phyloP scores from a whole-genome alignment of 176 grass and related monocot species.

The Musa troglodytarum region DNA sequence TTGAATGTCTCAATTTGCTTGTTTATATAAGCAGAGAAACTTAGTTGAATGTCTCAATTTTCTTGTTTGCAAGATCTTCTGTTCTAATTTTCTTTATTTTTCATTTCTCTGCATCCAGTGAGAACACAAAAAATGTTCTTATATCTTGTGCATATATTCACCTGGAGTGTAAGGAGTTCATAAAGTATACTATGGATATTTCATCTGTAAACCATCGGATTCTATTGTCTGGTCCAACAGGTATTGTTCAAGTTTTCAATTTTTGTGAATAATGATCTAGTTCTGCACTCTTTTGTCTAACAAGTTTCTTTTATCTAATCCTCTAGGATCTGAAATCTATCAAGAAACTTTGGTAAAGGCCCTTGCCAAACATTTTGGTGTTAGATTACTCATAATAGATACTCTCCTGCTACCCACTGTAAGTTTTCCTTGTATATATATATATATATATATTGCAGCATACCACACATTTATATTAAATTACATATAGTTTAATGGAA shows the following conservation, averaged over 20 bases:
- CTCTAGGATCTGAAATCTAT: conserved; percentile 27
- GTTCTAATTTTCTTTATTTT: conserved; percentile 7
- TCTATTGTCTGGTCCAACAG: conserved; percentile 92
- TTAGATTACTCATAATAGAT: conserved; percentile 22
- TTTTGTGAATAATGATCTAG: neutral
- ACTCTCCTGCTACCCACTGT: conserved; percentile 12
- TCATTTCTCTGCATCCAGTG: conserved; percentile 36
- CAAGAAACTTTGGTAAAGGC: conserved; percentile 21
- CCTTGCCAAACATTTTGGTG: conserved; percentile 22
- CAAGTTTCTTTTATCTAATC: neutral
- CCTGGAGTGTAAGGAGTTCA: conserved; percentile 82
- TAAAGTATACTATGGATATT: conserved; percentile 65
- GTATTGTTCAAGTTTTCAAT: conserved; percentile 21
- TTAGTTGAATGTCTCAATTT: neutral
- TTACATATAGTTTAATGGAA: too few relatives aligned
- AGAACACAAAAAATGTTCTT: conserved; percentile 85
- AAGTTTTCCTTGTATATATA: neutral
- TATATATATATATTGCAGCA: too few relatives aligned
- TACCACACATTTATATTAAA: too few relatives aligned
- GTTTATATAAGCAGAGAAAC: neutral
- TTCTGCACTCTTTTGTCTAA: neutral
- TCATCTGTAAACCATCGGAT: conserved; percentile 93
- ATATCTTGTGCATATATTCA: conserved; percentile 80
- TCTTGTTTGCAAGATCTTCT: neutral
- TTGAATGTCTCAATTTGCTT: neutral